These are phyloP conservation scores for Grosmannia penicillata DNA, from an alignment of 2,329 filamentous ascomycete genomes.

Conservation along the genomic window DNA sequence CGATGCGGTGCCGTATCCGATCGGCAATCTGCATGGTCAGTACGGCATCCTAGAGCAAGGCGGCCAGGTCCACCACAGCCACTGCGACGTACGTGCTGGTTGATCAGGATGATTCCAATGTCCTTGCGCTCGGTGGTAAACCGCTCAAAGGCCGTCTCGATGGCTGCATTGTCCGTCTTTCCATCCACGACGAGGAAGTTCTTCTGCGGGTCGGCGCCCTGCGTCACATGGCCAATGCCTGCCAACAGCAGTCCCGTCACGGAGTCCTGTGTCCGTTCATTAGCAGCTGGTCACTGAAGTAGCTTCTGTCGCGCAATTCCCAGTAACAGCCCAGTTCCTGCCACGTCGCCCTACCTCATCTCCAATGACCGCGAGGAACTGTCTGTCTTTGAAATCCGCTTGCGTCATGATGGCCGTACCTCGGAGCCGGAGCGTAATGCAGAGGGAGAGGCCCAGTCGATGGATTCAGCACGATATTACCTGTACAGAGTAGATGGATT, in stretches of 20 bases:
- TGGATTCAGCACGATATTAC: no score
- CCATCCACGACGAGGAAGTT: constrained; percentile 94
- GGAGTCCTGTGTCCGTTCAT: constrained; percentile 51
- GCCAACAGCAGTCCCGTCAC: constrained; percentile 91
- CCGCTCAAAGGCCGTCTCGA: constrained; percentile 78
- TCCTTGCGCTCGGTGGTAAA: constrained; percentile 89
- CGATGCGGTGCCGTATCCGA: constrained; percentile 78
- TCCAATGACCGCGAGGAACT: constrained; percentile 95
- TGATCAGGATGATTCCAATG: constrained; percentile 92
- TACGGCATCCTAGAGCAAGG: no score
- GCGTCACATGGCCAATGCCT: constrained; percentile 87
- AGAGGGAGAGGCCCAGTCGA: no score
- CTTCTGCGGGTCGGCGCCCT: constrained; percentile 78
- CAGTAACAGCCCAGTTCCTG: constrained; percentile 12
- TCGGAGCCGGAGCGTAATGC: not conserved
- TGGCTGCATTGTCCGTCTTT: constrained; percentile 79
- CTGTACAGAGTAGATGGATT: not conserved
- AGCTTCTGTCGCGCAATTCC: not conserved
- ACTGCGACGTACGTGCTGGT: constrained; percentile 65
- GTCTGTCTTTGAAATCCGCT: constrained; percentile 62
- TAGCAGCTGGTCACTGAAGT: not conserved
- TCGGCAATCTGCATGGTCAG: constrained; percentile 62
- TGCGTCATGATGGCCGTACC: constrained; percentile 15
- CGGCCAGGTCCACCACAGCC: no score
- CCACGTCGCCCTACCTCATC: no score